Evolutionary conservation across 2,329 filamentous ascomycete species (phyloP), one percentile per base, ranked within the genome.

Genomic region (Huntiella omanensis): DNA sequence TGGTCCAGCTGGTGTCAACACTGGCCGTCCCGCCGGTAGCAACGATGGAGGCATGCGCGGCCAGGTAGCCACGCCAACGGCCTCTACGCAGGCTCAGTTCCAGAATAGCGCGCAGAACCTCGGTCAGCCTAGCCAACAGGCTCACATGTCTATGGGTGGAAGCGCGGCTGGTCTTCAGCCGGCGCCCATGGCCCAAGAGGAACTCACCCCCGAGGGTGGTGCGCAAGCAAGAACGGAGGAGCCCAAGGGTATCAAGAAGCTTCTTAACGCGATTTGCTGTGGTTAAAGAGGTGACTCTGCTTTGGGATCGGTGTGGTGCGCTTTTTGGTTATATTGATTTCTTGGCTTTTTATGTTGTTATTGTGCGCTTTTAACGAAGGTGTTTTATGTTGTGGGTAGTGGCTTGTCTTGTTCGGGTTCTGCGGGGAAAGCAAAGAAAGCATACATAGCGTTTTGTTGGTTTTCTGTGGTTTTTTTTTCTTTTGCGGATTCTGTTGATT

Each of bases 61-160:
- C 15, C 83, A 92, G 61, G 75, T 81, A 62, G 75, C 77, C 58
- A 88, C 87, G 53, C 83, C 86, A 55, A 80, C 87, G 59, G 84
- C 82, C 56, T 94, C 85, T 59, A 95, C 85, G 53, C 84, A 92
- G 64, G 88, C 88, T 54, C 88, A 95, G 61, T 95, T 94, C 71
- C 86, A 93, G 68, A 88, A 85, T 71, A 94, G 85, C 67, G 83
- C 82, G 58, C 83, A 85, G 61, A 91, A 94, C 62, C 72, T 93
- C 53, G 74, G 81, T 43, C 40, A 71, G 53, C 71, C 73, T 58
- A 73, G 71, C 51, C 68, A 71, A 51, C 75, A 77, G 58, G 68
- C 70, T 49, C 73, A 69, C 50, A 68, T 76, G 66, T 71, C 67
- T 41, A 28, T 28, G 22, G 22, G 22, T 10, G 22, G 22, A 28